These are phyloP conservation scores for Schwanniomyces sp. DNA, from an alignment of 805 yeast species.

Conservation along the genomic window DNA sequence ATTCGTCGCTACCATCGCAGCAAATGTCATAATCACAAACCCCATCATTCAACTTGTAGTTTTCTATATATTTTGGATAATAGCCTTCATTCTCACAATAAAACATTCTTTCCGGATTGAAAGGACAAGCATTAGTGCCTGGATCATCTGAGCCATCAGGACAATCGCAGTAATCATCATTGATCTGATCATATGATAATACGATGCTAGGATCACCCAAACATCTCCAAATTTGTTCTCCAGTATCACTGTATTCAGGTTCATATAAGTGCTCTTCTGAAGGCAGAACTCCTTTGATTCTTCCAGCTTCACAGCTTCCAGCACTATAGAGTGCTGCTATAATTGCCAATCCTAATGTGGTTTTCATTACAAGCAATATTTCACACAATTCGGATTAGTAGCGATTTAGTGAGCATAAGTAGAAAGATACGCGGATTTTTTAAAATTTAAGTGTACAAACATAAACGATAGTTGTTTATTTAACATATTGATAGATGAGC, in stretches of 20 bases:
- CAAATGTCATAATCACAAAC: slow-evolving; percentile 86
- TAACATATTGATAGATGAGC: not conserved
- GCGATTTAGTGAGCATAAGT: not conserved
- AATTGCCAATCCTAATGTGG: not conserved
- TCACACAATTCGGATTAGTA: not conserved
- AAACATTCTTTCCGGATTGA: slow-evolving; percentile 40
- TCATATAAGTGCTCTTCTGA: slow-evolving; percentile 44
- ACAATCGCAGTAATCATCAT: slow-evolving; percentile 92
- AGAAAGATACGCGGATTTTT: not conserved
- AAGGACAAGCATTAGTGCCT: slow-evolving; percentile 81
- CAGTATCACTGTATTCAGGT: slow-evolving; percentile 47
- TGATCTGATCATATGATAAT: slow-evolving; percentile 61
- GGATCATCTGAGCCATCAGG: slow-evolving; percentile 99
- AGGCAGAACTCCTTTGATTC: slow-evolving; percentile 37
- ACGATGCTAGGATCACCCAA: slow-evolving; percentile 63
- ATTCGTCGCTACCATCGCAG: slow-evolving; percentile 95
- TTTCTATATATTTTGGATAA: slow-evolving; percentile 59
- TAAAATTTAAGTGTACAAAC: not conserved
- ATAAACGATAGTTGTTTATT: not conserved
- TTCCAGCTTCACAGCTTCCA: not conserved
- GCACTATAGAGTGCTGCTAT: not conserved
- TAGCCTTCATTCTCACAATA: slow-evolving; percentile 81
- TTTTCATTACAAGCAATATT: not conserved
- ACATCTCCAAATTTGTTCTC: slow-evolving; percentile 58
- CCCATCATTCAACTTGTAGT: slow-evolving; percentile 79